Evolutionary conservation across 1,284 basidiomycete species (phyloP), one percentile per base, ranked within the genome.

Genomic region (Irpex sp.): DNA sequence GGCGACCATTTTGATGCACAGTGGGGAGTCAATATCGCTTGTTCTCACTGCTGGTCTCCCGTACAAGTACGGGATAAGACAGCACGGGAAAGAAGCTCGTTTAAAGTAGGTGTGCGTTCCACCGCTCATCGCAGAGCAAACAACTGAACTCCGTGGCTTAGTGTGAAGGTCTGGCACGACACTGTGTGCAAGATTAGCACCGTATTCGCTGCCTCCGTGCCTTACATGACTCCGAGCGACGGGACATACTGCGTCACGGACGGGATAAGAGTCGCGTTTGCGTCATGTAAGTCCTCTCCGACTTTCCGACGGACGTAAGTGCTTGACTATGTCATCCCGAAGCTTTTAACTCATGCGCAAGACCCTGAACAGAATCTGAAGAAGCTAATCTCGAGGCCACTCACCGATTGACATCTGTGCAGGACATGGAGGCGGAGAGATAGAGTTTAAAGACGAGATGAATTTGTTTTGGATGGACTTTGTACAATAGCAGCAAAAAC

Each of bases 101-200:
- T 60, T 75, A 37, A 69, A 67, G 73, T 75, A 60, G 67, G 72
- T 59, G 26, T 40, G 40, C 11, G 38, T 48, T 15, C 9, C 15
- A 15, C 48, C 36, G 48, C 13, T 5, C 13, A 17, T 19, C 13
- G 15, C 31, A n/a, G 13, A 5, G 11, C 3, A 34, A 7, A 21
- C 54, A 15, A 34, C 26, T 13, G 11, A 6, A 34, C 19, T 21
- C n/a, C 9, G 5, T 47, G 17, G 44, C 48, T 8, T 66, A 82
- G 80, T 21, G 77, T 81, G 44, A 76, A 76, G 62, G 66, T 77
- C 61, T 82, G 80, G 80, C 71, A 76, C 58, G 78, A 81, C 68
- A 74, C 76, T 17, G 72, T 73, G 57, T 81, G 77, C 65, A 72
- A 67, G 21, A 71, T 77, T 26, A 73, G 75, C 58, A 73, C 72